Percentiles rank a stretch among this genome's conserved stretches.
phyloP scores from a whole-genome alignment of 768 basidiomycete genomes.

The Xerocomellus chrysenteron region DNA sequence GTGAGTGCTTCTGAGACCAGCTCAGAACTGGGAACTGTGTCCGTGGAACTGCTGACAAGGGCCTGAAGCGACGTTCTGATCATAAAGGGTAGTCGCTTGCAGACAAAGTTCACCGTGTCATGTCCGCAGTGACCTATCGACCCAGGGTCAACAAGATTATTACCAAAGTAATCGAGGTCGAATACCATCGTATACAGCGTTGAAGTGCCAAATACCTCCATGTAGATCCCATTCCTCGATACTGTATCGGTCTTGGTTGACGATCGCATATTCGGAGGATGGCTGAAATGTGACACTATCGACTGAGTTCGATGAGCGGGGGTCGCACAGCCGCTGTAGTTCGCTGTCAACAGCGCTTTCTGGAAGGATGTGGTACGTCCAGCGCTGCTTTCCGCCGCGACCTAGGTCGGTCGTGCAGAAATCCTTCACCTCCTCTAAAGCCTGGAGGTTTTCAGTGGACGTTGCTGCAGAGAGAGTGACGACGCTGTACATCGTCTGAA shows the following conservation, averaged over 20 bases:
- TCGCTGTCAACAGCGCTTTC: slow-evolving; percentile 42
- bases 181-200: slow-evolving; percentile 47
- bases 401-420: slow-evolving; percentile 56
- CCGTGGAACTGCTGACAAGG: slow-evolving; percentile 28
- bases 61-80: slow-evolving; percentile 40
- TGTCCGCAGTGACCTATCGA: slow-evolving; percentile 47
- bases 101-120: slow-evolving; percentile 46
- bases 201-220: slow-evolving; percentile 43
- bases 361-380: slow-evolving; percentile 51
- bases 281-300: slow-evolving; percentile 48
- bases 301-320: slow-evolving; percentile 32
- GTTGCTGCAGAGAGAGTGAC: slow-evolving; percentile 46
- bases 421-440: slow-evolving; percentile 53
- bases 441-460: slow-evolving; percentile 46
- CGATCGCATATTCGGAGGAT: slow-evolving; percentile 33
- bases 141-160: slow-evolving; percentile 22
- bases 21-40: slow-evolving; percentile 26
- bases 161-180: slow-evolving; percentile 15
- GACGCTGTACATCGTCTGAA: slow-evolving; percentile 32
- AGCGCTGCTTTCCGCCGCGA: slow-evolving; percentile 47
- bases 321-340: slow-evolving; percentile 38
- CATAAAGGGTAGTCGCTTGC: slow-evolving; percentile 40
- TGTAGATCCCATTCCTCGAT: slow-evolving; percentile 42
- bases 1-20: slow-evolving; percentile 40
- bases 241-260: slow-evolving; percentile 43